Base-by-base conservation (phyloP, 2,329 filamentous ascomycete genomes). In the Pseudocercospora fuligena region DNA sequence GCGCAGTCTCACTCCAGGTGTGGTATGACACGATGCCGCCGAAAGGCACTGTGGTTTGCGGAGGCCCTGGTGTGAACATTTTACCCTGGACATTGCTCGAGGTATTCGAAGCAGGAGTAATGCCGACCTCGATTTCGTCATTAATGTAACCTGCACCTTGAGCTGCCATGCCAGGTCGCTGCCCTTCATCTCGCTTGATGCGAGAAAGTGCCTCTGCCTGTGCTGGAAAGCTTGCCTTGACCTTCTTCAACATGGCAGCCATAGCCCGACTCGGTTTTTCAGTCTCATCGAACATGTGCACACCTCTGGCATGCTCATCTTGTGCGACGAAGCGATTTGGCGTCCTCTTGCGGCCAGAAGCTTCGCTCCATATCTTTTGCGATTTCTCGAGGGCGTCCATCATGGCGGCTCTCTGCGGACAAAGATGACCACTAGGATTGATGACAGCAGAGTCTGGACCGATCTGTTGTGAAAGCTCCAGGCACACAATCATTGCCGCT, bases 401-500 rank as follows among this genome's bases (percentile, higher is more conserved):
- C 73, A 77, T 74, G 2, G 68, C 69, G 23, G 64, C 60, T 40
- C 73, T 71, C 14, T 66, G 67, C 21, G 72, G 75, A 63, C 74
- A 78, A 8, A 69, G 46, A 12, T 54, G 60, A 0, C 64, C 67
- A 6, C 59, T 56, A 9, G 68, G 67, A 21, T 68, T 56, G 21
- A 66, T 36, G 36, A 66, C 29, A 40, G 66, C 58, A 16, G 66
- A n/a, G 9, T 64, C 57, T 36, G 59, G 65, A 43, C 70, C 61
- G 6, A 77, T 73, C 56, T 78, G 74, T 40, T 73, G 69, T 7
- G 69, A 72, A 1, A 85, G 66, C 63, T 83, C 82, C 7, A 83
- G 75, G 66, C 83, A 85, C 2, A 85, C 72, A 9, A 85, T 73
- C 76, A 82, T 84, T 11, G 82, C 81, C 3, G 82, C 83, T 0